A percentile compares a stretch with the other conserved stretches of the same genome.
These are phyloP conservation scores for Panicum miliaceum DNA, from an alignment of 176 grass and related monocot genomes.

Conservation along the genomic window DNA sequence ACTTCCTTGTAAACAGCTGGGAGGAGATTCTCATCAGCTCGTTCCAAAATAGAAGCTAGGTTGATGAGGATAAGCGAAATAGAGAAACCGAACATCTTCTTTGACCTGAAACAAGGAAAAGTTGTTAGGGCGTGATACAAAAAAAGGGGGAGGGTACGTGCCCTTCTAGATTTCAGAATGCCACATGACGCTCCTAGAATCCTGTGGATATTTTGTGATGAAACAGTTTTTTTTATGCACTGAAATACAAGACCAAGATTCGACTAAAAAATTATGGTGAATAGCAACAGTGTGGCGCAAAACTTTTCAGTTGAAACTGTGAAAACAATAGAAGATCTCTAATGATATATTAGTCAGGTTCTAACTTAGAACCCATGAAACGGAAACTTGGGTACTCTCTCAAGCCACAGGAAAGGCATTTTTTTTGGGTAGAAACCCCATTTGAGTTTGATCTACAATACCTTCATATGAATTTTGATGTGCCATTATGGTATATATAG, in stretches of 20 bases:
- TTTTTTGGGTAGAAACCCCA: neutral
- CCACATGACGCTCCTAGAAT: neutral
- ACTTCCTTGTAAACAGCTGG: conserved; percentile 99
- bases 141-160: neutral
- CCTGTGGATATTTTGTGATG: conserved; percentile 9
- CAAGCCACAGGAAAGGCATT: too few relatives aligned
- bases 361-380: conserved; percentile 6
- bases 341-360: conserved; percentile 14
- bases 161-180: neutral
- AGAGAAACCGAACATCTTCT: conserved; percentile 86
- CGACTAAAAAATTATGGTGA: neutral
- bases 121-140: conserved; percentile 15
- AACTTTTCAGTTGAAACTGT: conserved; percentile 8
- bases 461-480: neutral
- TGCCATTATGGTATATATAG: neutral
- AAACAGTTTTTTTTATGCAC: neutral
- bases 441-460: neutral
- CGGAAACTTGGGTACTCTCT: neutral
- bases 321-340: neutral
- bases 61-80: conserved; percentile 97
- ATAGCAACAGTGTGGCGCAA: neutral
- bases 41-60: conserved; percentile 87
- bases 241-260: neutral
- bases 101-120: conserved; percentile 60
- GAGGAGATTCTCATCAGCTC: conserved; percentile 95